Conservation (phyloP, 2,329 filamentous ascomycete genomes). For the Arachnopeziza araneosa region DNA sequence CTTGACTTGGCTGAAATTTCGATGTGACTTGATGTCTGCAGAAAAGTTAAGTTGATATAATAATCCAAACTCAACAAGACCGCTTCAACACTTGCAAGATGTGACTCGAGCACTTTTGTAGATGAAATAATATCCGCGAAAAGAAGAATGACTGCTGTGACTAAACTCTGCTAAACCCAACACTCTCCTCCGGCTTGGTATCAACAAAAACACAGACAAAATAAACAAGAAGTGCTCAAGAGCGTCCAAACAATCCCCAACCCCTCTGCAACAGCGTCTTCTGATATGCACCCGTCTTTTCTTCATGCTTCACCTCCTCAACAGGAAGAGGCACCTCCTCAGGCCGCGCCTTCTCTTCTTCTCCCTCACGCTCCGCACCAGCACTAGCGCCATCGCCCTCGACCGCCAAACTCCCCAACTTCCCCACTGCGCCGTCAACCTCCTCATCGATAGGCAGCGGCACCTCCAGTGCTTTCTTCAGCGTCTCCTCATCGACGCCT, state of each 20-base stretch:
- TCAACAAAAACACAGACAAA: neutral
- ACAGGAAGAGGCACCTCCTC: neutral
- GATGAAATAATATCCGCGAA: neutral
- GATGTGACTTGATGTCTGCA: no score
- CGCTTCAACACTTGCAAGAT: no score
- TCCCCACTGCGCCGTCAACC: neutral
- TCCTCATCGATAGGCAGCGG: conserved; percentile 20
- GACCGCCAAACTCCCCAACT: neutral
- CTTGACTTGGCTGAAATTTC: no score
- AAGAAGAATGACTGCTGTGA: neutral
- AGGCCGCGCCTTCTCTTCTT: neutral
- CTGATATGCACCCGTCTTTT: neutral
- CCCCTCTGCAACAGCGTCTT: neutral
- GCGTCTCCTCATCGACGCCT: conserved; percentile 16
- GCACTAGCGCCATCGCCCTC: neutral
- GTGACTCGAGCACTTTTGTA: no score
- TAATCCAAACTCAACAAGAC: no score
- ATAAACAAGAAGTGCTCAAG: neutral
- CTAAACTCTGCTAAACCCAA: neutral
- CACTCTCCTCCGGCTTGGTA: neutral
- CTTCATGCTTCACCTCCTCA: neutral
- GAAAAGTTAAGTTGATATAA: no score
- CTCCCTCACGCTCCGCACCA: neutral
- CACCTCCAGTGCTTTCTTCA: conserved; percentile 16
- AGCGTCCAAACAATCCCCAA: neutral